Base-by-base conservation (phyloP, 768 basidiomycete genomes). In the Trametes punicea region DNA sequence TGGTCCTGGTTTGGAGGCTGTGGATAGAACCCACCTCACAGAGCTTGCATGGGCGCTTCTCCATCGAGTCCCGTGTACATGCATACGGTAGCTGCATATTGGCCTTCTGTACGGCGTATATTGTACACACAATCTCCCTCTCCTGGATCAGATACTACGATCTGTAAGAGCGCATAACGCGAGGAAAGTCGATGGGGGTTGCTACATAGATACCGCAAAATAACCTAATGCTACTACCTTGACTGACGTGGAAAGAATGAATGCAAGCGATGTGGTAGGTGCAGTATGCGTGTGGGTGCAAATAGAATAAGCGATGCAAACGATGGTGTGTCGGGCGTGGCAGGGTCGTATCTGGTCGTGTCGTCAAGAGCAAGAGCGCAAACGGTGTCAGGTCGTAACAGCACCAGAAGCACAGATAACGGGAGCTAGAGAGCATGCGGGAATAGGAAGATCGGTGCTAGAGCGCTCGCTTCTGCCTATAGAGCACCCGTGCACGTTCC, bases 401-500 rank as follows among this genome's bases (percentile, higher is more conserved):
- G 34, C n/a, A 20, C 21, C 21, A 41, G 29, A 42, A 33, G 41
- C 51, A 23, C 40, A 26, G 23, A n/a, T 21, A 15, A 8, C 5
- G 4, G 6, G 23, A 53, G 10, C 47, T 0, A n/a, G 44, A 18
- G 21, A 13, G n/a, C n/a, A 11, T 26, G 9, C 26, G 30, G 15
- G 13, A 44, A 46, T 9, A 25, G 41, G 16, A 39, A 38, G 45
- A 55, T 52, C 41, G 15, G 27, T 25, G 38, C 13, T 46, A 52
- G 21, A 46, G 27, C 10, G 46, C 62, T 18, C 47, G 59, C 27
- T 53, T 56, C 51, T 66, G 63, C 48, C 62, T 62, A 56, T 69
- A 69, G n/a, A 48, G 46, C 39, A 78, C 79, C 27, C 88, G 73
- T 8, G 88, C 88, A 7, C 75, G 73, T 69, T 83, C 83, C 88